Conservation (phyloP, 1,284 basidiomycete species). For the Austropuccinia psidii region DNA sequence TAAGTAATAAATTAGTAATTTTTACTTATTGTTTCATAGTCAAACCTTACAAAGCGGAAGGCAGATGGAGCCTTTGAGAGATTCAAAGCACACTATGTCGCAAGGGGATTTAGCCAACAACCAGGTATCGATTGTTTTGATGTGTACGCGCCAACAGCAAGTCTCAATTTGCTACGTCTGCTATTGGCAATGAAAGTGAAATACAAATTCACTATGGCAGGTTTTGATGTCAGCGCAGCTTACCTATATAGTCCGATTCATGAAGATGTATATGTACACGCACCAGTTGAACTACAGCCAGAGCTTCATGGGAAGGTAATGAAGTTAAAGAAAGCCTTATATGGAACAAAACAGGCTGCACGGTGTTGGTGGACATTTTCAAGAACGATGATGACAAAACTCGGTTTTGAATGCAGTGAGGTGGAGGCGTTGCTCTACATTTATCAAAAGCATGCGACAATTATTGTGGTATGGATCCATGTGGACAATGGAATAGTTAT, state of each 20-base stretch:
- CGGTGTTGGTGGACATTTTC: neutral
- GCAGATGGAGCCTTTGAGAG: neutral
- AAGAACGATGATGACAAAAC: neutral
- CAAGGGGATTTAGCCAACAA: neutral
- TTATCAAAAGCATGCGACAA: neutral
- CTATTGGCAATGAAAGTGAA: neutral
- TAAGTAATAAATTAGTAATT: too few relatives aligned
- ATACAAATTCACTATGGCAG: neutral
- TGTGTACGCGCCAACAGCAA: neutral
- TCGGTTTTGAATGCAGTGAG: neutral
- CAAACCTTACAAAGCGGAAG: neutral
- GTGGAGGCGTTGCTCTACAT: neutral
- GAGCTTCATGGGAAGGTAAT: neutral
- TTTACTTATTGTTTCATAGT: too few relatives aligned
- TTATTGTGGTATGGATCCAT: neutral
- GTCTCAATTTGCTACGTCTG: neutral
- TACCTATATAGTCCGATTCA: neutral
- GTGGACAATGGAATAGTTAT: neutral
- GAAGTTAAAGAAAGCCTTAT: constrained; percentile 10
- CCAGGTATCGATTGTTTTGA: neutral
- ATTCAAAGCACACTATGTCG: neutral
- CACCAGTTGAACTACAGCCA: neutral
- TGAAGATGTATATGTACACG: neutral
- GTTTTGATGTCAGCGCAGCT: neutral
- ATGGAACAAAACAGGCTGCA: neutral